Base-by-base conservation (phyloP, 169 alveolate genomes). In the Eimeria nieschulzi region DNA sequence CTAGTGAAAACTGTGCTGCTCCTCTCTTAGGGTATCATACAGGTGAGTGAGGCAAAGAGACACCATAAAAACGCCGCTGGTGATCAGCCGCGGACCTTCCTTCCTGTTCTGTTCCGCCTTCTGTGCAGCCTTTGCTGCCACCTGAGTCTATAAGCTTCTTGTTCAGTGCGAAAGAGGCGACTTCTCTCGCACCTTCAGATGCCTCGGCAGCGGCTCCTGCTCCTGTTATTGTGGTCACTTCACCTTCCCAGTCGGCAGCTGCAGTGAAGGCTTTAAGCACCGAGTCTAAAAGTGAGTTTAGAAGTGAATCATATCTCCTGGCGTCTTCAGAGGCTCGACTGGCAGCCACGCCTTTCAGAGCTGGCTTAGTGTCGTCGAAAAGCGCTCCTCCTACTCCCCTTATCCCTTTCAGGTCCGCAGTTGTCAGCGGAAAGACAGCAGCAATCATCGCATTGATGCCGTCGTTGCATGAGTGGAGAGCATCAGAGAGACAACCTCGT, bases 161-260 rank as follows among this genome's bases (percentile, higher is more conserved):
- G 46, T 33, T 33, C 46, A 33, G 46, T 33, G 46, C 46, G 3
- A 33, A 33, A 33, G 46, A 33, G 46, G 46, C 46, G 6, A 3
- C 46, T 33, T 33, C 46, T 33, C 46, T 33, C 46, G 46, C 46
- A 3, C 46, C 46, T 33, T 33, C 66, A 13, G 66, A 10, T 5
- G 66, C 66, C n/a, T 10, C 66, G 13, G 66, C 66, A 13, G 66
- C 66, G 33, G 61, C 53, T 73, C 26, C 83, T 73, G 63, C 26
- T 13, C 10, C 53, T 17, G 39, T 59, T 73, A 17, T 33, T n/a
- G 12, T 10, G 7, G 55, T 21, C 51, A 59, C 59, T 70, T 26
- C 83, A 15, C 25, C 83, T 21, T 76, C 71, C 46, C 85, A 76
- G 8, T 54, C 59, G n/a, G 85, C 85, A 53, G 85, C 85, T 54